Percentiles rank a stretch among this genome's conserved stretches.
Evolutionary conservation across 1,284 basidiomycete species (phyloP).

Genomic region (Puccinia coronata): DNA sequence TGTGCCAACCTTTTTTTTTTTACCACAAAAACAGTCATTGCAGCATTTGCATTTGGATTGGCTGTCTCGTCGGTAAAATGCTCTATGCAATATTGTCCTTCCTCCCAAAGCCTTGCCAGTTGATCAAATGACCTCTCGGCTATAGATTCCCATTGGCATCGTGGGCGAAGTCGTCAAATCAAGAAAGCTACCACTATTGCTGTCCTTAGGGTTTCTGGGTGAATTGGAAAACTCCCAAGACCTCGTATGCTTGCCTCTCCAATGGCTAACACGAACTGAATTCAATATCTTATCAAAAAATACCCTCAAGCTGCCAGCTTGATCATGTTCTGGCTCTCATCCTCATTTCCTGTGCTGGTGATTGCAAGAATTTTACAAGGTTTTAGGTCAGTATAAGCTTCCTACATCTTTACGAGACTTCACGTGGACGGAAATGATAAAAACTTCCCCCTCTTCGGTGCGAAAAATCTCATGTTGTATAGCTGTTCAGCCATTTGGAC

Average conservation of each 20-base stretch:
- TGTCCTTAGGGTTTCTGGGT: slow-evolving; percentile 14
- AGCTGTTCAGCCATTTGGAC: slow-evolving; percentile 40
- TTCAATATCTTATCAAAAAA: neutral
- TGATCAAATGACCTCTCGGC: neutral
- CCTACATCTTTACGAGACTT: neutral
- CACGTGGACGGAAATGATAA: neutral
- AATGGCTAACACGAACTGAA: neutral
- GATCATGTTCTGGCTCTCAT: slow-evolving; percentile 35
- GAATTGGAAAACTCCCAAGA: neutral
- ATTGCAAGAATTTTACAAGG: slow-evolving; percentile 38
- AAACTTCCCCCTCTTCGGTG: neutral
- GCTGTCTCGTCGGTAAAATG: slow-evolving; percentile 31
- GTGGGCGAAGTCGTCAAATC: slow-evolving; percentile 24
- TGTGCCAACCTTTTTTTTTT: neutral
- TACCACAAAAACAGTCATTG: slow-evolving; percentile 19
- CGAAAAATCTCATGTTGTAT: neutral
- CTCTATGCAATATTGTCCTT: neutral
- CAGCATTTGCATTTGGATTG: slow-evolving; percentile 38
- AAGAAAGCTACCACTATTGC: slow-evolving; percentile 27
- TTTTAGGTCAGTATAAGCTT: slow-evolving; percentile 1
- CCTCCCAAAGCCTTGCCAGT: neutral
- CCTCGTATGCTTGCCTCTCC: neutral
- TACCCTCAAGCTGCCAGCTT: slow-evolving; percentile 12
- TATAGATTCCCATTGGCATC: slow-evolving; percentile 29
- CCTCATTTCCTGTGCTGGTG: slow-evolving; percentile 23